Base-by-base conservation (phyloP, 106 monocot genomes). In the Allium cepa region DNA sequence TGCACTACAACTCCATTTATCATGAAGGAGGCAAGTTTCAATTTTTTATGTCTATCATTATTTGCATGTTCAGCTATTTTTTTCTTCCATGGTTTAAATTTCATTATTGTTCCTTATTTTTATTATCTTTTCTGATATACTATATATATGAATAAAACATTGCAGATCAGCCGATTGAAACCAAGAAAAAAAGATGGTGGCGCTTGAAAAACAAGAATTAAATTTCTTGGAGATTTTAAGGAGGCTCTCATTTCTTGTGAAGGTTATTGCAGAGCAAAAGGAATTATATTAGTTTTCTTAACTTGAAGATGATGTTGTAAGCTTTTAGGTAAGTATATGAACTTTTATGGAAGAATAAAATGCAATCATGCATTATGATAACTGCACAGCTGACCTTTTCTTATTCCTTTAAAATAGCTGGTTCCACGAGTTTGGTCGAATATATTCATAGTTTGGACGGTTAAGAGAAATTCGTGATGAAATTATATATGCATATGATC, bases 1-100 rank as follows among this genome's bases (percentile, higher is more conserved):
- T 88, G 64, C 88, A 84, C 69, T 88, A 88, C 73, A 88, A 88
- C 76, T 88, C 88, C 0, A 85, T 88, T 45, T 88, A 88, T 74
- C 84, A 81, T 2, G 77, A 82, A 79, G 88, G 81, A 88, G 88
- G 88, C 10, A 11, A 27, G 11, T 67, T 18, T 16, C 50, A 64
- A 8, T 36, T 53, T 52, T 2, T 22, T 2, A 10, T 11, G 7
- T 27, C n/a, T 14, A 5, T 6, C 12, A 4, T 4, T 49, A 17
- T 50, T 8, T 28, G 22, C 49, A 16, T 12, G 14, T 64, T 5
- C 18, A 17, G 59, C 47, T 47, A 46, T 8, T 45, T 7, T 47
- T 12, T 46, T 45, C 45, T 62, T 22, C 22, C 62, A 12, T 62
- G 7, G 7, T 10, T 62, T 17, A 12, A 9, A 26, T 46, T 64